phyloP scores from a whole-genome alignment of 768 basidiomycete species.

The Gloeophyllum trabeum region DNA sequence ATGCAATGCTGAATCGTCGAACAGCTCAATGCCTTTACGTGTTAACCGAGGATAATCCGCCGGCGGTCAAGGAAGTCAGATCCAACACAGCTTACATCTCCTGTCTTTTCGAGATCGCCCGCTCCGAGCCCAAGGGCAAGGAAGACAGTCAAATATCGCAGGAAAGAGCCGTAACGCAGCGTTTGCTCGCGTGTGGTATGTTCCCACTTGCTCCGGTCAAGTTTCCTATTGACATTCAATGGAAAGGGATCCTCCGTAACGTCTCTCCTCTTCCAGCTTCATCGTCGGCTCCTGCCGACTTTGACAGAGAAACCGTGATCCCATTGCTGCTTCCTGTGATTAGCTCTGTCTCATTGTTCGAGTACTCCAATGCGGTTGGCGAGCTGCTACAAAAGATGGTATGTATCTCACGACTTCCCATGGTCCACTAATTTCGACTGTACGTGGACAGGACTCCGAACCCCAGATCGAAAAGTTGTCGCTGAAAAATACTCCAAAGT shows the following conservation, averaged over 20 bases:
- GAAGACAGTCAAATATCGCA: conserved; percentile 29
- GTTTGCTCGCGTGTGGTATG: conserved; percentile 62
- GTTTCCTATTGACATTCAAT: neutral
- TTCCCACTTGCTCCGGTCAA: conserved; percentile 2
- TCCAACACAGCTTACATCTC: conserved; percentile 48
- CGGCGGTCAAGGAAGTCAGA: conserved; percentile 56
- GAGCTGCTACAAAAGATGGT: conserved; percentile 43
- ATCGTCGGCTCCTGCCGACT: conserved; percentile 48
- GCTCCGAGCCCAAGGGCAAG: conserved; percentile 20
- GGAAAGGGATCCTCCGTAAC: conserved; percentile 63
- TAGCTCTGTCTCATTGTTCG: conserved; percentile 42
- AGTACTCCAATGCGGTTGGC: conserved; percentile 36
- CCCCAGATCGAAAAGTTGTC: conserved; percentile 45
- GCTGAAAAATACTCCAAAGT: conserved; percentile 54
- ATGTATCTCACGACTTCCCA: conserved; percentile 7
- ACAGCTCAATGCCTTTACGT: conserved; percentile 89
- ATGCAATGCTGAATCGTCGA: too few species aligned
- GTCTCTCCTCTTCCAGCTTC: conserved; percentile 68
- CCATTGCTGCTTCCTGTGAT: conserved; percentile 63
- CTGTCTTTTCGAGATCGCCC: conserved; percentile 55
- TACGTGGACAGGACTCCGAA: conserved; percentile 29
- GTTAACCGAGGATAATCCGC: conserved; percentile 83
- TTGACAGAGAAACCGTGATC: conserved; percentile 62
- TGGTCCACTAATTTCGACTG: neutral
- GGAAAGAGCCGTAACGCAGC: conserved; percentile 39